Evolutionary conservation across 176 grass and related monocot genomes (phyloP), one percentile per base, ranked within the genome.

Genomic region (Carex kokanica): DNA sequence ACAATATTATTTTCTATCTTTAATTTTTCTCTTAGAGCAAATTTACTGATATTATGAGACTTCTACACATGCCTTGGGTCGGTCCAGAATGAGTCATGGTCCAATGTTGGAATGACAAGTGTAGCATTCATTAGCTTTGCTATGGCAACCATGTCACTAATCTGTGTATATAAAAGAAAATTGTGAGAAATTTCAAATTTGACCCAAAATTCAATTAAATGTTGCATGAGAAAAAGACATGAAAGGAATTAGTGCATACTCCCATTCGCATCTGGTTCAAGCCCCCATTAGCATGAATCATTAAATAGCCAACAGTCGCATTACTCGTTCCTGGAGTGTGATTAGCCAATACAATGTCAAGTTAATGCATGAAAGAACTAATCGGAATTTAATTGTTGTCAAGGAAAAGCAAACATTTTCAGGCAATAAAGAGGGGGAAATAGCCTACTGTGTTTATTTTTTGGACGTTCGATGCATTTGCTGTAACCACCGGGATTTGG

Each of bases 181-280:
- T 74, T 82, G 74, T 34, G 74, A 80, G 82, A 84, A 91, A 72
- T 59, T 82, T 53, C 47, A 84, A 49, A 74, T 3, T 23, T 57
- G 32, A 45, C 47, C 45, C 64, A 88, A 67, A 63, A 72, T 8
- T 69, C 17, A 89, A 45, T n/a, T 56, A 60, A 89, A 25, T 49
- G 17, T 29, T 55, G 38, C 36, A 65, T 7, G 17, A 70, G 5
- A 3, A 54, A 61, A 49, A 51, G 12, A 25, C 21, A 45, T 34
- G 38, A 54, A 8, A 16, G 27, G 56, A 47, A 27, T 8, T 45
- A 83, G 55, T 77, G 54, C 86, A 0, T 89, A 98, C 96, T 53
- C 96, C 96, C 87, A 99, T 88, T 66, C 93, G 80, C 96, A 99
- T 98, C 88, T 98, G 95, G 73, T 98, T 98, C 0, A 98, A 87